Evolutionary conservation across 805 yeast species (phyloP).

Genomic region (Priceomyces medius): DNA sequence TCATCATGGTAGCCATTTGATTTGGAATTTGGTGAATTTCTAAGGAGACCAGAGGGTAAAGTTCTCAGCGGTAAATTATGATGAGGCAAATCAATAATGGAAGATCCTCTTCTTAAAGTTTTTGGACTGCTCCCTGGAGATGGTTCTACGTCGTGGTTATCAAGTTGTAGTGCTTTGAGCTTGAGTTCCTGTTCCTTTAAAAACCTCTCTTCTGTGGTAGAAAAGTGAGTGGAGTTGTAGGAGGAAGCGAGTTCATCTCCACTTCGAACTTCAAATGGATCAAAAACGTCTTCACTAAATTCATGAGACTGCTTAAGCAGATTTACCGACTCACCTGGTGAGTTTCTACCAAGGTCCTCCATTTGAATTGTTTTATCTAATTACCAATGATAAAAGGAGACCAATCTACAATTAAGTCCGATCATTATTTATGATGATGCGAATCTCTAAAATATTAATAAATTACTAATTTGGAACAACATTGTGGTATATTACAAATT

Average conservation of each 20-base stretch:
- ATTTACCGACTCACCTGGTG: no score
- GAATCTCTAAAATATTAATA: not conserved
- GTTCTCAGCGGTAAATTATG: slow-evolving; percentile 8
- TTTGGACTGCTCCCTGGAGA: slow-evolving; percentile 11
- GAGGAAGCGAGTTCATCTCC: slow-evolving; percentile 33
- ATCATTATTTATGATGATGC: not conserved
- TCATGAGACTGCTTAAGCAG: not conserved
- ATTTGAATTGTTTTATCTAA: not conserved
- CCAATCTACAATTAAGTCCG: not conserved
- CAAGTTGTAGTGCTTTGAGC: slow-evolving; percentile 54
- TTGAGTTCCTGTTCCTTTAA: slow-evolving; percentile 69
- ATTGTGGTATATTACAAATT: not conserved
- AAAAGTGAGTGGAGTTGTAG: slow-evolving; percentile 52
- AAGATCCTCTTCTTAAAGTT: slow-evolving; percentile 29
- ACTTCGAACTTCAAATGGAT: slow-evolving; percentile 4
- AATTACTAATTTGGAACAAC: no score
- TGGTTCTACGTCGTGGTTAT: slow-evolving; percentile 19
- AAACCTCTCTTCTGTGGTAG: slow-evolving; percentile 62
- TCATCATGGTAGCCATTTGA: not conserved
- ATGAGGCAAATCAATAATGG: slow-evolving; percentile 40
- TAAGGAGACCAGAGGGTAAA: not conserved
- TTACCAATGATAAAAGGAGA: not conserved
- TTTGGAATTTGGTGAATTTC: not conserved
- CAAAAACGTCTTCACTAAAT: not conserved
- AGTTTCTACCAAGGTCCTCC: not conserved